phyloP scores from a whole-genome alignment of 169 alveolate species.

The Eimeria tenella region DNA sequence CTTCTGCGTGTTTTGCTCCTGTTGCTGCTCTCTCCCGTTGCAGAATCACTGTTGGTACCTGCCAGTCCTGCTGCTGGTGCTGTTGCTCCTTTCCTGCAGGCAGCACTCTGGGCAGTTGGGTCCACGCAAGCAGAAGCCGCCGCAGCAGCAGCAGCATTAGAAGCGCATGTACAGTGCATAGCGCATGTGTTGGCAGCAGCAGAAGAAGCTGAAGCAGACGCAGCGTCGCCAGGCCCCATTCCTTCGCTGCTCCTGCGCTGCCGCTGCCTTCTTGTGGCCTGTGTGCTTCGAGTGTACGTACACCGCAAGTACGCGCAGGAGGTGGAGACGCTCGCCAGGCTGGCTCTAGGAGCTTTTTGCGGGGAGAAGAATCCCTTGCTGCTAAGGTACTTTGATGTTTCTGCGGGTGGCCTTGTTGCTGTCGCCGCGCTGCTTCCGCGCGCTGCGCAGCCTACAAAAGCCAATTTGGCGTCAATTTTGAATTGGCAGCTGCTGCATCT shows the following conservation, averaged over 20 bases:
- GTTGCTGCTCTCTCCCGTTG: constrained; percentile 19
- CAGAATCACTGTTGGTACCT: too few relatives aligned
- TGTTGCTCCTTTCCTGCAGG: neutral
- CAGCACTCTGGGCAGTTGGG: constrained; percentile 12
- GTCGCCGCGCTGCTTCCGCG: neutral
- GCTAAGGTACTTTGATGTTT: neutral
- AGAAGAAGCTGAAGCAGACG: constrained; percentile 26
- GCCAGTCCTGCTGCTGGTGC: constrained; percentile 1
- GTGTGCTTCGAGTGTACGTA: constrained; percentile 26
- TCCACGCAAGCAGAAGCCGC: constrained; percentile 4
- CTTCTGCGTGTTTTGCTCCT: constrained; percentile 35
- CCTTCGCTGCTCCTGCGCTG: constrained; percentile 41
- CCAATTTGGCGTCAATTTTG: too few relatives aligned
- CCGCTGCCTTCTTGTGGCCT: constrained; percentile 24
- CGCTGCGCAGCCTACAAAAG: neutral
- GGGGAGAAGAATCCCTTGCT: constrained; percentile 23
- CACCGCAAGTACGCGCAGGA: constrained; percentile 22
- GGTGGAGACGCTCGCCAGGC: constrained; percentile 20
- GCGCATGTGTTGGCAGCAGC: constrained; percentile 47
- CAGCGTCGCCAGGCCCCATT: neutral
- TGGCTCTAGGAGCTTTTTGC: constrained; percentile 5
- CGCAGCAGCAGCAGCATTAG: constrained; percentile 18
- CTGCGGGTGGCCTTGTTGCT: neutral
- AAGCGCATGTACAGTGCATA: neutral
- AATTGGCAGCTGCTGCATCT: too few relatives aligned